These are phyloP conservation scores for Prunus campanulata DNA, from an alignment of 306 rosid species.

Conservation along the genomic window DNA sequence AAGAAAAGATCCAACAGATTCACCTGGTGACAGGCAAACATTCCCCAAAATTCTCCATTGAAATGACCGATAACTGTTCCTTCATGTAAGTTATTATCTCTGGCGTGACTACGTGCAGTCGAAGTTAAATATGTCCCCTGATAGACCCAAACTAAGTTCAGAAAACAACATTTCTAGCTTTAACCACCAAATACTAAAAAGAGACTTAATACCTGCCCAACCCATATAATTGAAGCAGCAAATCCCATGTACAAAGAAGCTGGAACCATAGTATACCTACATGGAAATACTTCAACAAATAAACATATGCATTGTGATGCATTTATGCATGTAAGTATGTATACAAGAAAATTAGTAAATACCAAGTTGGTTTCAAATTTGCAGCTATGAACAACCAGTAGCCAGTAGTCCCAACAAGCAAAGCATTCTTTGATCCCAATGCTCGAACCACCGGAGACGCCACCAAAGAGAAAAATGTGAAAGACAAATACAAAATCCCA, in stretches of 20 bases:
- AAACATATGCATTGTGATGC: background rate
- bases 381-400: constrained; percentile 87
- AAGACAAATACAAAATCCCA: constrained; percentile 76
- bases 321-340: background rate
- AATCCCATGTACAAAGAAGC: constrained; percentile 88
- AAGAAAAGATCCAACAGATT: constrained; percentile 1
- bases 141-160: constrained; percentile 28
- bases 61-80: constrained; percentile 85
- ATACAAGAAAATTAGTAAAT: background rate
- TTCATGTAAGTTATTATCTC: constrained; percentile 56
- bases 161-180: constrained; percentile 4
- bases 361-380: constrained; percentile 85
- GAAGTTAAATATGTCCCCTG: constrained; percentile 96
- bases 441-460: constrained; percentile 80
- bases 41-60: constrained; percentile 92
- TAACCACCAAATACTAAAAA: background rate
- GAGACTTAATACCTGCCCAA: constrained; percentile 67
- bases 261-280: constrained; percentile 94
- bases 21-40: constrained; percentile 86
- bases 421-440: constrained; percentile 78
- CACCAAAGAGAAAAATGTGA: constrained; percentile 71
- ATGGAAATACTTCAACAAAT: constrained; percentile 13
- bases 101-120: constrained; percentile 75
- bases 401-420: constrained; percentile 81
- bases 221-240: constrained; percentile 97